Evolutionary conservation across 345 rosid genomes (phyloP), one percentile per base, ranked within the genome.

Genomic region (Salix purpurea): DNA sequence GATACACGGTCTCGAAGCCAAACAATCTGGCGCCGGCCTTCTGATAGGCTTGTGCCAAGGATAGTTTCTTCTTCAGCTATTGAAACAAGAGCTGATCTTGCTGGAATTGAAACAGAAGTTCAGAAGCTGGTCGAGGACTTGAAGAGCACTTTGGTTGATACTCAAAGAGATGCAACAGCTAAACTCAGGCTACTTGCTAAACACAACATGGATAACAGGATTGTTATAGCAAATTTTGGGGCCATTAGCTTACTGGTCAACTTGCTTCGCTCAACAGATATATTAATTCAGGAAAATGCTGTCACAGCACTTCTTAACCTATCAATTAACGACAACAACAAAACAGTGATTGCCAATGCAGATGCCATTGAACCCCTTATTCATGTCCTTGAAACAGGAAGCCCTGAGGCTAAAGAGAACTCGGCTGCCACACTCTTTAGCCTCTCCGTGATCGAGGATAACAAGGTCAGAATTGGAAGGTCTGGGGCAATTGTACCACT

Each of bases 241-340:
- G 94, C 97, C 37, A 89, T 94, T 76, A 77, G 14, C 78, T 74
- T 86, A 67, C 81, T 96, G 83, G 90, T 94, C 28, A 62, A 82
- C 40, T 80, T 94, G 74, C 96, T 96, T 69, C 81, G 67, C 62
- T 91, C 97, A 10, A 71, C 80, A 0, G 97, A 96, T 54, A 12
- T 78, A 24, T 79, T 34, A 80, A 88, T 86, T 75, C 97, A 89
- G 85, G 97, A 89, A 32, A 86, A 94, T 77, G 91, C 98, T 60
- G 97, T 91, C 65, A 94, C 99, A 7, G 90, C 94, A 60, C 95
- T 94, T 72, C 97, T 96, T 60, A 96, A 96, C 84, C 79, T 94
- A 69, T 91, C 99, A 11, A 89, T 94, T 69, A 92, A 88, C 44
- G 90, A 89, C 74, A 92, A 89, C 85, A 94, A 92, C 84, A 96